Evolutionary conservation across 2,329 filamentous ascomycete species (phyloP).

Genomic region (Calonectria crousiana): DNA sequence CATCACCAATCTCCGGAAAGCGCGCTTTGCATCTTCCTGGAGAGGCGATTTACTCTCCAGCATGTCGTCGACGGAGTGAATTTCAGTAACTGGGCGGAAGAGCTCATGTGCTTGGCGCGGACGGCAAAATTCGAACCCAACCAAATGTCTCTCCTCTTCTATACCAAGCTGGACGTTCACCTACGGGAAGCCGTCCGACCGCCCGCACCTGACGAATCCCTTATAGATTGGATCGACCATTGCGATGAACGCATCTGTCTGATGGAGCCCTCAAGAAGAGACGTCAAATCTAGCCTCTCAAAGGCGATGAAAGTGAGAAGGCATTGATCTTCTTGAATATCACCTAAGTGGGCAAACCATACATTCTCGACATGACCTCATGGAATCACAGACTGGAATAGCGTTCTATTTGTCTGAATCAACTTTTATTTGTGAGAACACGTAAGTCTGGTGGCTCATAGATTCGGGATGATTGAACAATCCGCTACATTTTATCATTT

Average conservation of each 20-base stretch:
- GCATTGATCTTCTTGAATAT: not conserved
- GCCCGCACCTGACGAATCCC: not conserved
- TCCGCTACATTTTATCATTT: not conserved
- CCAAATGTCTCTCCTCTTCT: not conserved
- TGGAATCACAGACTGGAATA: not conserved
- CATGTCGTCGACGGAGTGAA: not conserved
- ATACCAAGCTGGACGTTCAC: not conserved
- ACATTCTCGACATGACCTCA: not conserved
- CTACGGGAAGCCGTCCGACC: not conserved
- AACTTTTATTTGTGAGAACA: too few species aligned
- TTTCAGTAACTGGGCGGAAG: not conserved
- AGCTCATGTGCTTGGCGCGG: not conserved
- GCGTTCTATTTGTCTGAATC: not conserved
- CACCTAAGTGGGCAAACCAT: not conserved
- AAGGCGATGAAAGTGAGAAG: not conserved
- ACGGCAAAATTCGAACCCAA: not conserved
- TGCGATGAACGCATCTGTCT: not conserved
- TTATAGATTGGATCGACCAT: not conserved
- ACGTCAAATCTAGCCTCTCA: not conserved
- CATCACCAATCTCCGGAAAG: not conserved
- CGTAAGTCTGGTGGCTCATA: not conserved
- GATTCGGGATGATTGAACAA: not conserved
- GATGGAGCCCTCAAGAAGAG: not conserved
- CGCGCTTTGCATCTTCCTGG: not conserved
- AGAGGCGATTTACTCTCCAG: not conserved